Percentiles rank a stretch among this genome's conserved stretches.
These are phyloP conservation scores for Paecilomyces sp. DNA, from an alignment of 2,329 filamentous ascomycete species.

Conservation along the genomic window DNA sequence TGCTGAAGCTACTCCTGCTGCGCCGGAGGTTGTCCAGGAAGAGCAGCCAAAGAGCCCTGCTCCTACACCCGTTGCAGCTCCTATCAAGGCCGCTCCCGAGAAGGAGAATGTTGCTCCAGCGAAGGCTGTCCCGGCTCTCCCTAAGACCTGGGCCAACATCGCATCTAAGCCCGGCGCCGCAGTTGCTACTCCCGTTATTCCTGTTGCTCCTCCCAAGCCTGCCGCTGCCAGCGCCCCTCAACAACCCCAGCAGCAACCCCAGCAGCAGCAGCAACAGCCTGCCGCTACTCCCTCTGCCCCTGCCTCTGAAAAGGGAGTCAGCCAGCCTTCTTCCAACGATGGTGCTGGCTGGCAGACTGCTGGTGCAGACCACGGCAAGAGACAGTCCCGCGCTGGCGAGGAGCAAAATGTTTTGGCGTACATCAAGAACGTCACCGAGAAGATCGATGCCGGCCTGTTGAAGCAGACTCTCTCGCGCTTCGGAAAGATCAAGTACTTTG, in stretches of 20 bases:
- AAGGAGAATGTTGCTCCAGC: slow-evolving; percentile 37
- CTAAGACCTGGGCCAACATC: slow-evolving; percentile 60
- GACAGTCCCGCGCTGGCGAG: slow-evolving; percentile 64
- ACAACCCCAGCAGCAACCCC: slow-evolving; percentile 20
- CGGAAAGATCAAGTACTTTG: slow-evolving; percentile 57
- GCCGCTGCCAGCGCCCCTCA: slow-evolving; percentile 25
- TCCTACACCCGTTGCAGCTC: slow-evolving; percentile 49
- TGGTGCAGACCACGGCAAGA: slow-evolving; percentile 68
- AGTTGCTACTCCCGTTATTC: slow-evolving; percentile 23
- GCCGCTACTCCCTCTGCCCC: slow-evolving; percentile 31
- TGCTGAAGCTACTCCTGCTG: slow-evolving; percentile 26
- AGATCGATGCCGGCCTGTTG: slow-evolving; percentile 69
- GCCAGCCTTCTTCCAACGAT: slow-evolving; percentile 69
- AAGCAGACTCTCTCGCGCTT: slow-evolving; percentile 63
- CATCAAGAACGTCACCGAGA: slow-evolving; percentile 91
- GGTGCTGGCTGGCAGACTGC: slow-evolving; percentile 81
- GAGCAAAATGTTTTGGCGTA: slow-evolving; percentile 77
- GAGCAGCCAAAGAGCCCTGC: slow-evolving; percentile 61
- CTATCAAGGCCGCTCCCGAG: slow-evolving; percentile 44
- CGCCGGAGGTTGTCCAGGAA: slow-evolving; percentile 34
- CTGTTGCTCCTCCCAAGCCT: slow-evolving; percentile 24
- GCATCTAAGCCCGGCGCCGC: slow-evolving; percentile 41
- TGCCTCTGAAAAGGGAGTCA: slow-evolving; percentile 53
- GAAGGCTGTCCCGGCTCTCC: slow-evolving; percentile 51
- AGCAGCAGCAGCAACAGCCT: slow-evolving; percentile 20